A percentile compares a stretch with the other conserved stretches of the same genome.
Conservation (phyloP, 495 filamentous ascomycete genomes). For the Penicillium angulare region DNA sequence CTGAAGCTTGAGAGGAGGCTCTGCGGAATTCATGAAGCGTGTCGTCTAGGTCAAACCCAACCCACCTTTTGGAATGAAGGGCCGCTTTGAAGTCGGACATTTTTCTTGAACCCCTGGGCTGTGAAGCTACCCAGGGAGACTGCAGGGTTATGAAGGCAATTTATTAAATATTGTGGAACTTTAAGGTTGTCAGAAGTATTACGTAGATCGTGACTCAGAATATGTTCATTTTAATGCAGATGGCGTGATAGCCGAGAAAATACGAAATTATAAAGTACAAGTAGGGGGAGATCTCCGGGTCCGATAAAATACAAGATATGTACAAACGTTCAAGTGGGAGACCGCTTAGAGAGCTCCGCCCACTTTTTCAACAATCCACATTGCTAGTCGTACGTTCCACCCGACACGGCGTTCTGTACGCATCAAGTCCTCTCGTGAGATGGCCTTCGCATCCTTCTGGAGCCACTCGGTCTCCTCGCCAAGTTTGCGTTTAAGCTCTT, state of each 20-base stretch:
- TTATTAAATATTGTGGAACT: too few species aligned
- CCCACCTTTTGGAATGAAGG: conserved; percentile 25
- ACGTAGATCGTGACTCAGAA: not conserved
- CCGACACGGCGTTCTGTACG: conserved; percentile 78
- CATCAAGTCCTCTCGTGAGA: conserved; percentile 73
- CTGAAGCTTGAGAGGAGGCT: conserved; percentile 28
- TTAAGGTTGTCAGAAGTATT: too few species aligned
- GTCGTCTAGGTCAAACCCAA: conserved; percentile 44
- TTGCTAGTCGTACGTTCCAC: conserved; percentile 79
- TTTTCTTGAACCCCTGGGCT: not conserved
- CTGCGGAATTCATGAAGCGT: conserved; percentile 42
- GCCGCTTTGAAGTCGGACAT: not conserved
- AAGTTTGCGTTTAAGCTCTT: conserved; percentile 67
- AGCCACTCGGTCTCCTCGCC: conserved; percentile 78
- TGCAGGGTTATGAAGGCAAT: too few species aligned
- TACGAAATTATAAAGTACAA: conserved; percentile 14
- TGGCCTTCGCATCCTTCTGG: conserved; percentile 62
- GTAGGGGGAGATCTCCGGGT: not conserved
- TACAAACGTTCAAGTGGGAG: not conserved
- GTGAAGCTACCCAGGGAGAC: not conserved
- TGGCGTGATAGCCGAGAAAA: not conserved
- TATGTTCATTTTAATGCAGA: not conserved
- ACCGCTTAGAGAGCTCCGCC: conserved; percentile 60
- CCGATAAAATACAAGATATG: conserved; percentile 3
- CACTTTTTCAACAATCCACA: conserved; percentile 80